Conservation (phyloP, 2,329 filamentous ascomycete species). For the Cercospora nicotianae region DNA sequence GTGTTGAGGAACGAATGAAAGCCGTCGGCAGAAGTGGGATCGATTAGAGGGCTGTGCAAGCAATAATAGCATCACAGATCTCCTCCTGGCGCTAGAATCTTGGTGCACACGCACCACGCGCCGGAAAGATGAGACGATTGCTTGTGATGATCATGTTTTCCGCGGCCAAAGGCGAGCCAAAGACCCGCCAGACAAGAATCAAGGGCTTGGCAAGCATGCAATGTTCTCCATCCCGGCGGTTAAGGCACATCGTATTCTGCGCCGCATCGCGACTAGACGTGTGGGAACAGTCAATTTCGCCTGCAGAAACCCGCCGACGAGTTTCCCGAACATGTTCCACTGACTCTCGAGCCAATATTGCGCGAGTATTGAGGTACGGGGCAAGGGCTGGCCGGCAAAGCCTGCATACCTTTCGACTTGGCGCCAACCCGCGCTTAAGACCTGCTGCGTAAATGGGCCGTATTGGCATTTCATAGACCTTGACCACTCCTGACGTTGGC, state of each 20-base stretch:
- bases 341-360: not conserved
- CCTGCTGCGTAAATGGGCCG: not conserved
- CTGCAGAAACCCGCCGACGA: not conserved
- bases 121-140: conserved; percentile 1
- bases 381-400: not conserved
- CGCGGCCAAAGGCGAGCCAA: not conserved
- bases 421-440: not conserved
- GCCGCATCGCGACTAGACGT: not conserved
- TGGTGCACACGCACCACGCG: conserved; percentile 6
- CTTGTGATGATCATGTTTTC: conserved; percentile 1
- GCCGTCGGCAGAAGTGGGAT: not conserved
- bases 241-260: not conserved
- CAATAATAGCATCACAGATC: conserved; percentile 10
- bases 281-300: not conserved
- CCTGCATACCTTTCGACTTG: not conserved
- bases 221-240: not conserved
- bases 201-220: conserved; percentile 4
- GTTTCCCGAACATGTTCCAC: not conserved
- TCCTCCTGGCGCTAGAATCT: conserved; percentile 9
- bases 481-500: not conserved
- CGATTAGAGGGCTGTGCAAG: not conserved
- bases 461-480: not conserved
- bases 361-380: not conserved
- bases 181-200: not conserved
- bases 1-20: not conserved